A percentile compares a stretch with the other conserved stretches of the same genome.
Evolutionary conservation across 225 moss, liverwort and hornwort species (phyloP).

Genomic region (Neckera pumila): DNA sequence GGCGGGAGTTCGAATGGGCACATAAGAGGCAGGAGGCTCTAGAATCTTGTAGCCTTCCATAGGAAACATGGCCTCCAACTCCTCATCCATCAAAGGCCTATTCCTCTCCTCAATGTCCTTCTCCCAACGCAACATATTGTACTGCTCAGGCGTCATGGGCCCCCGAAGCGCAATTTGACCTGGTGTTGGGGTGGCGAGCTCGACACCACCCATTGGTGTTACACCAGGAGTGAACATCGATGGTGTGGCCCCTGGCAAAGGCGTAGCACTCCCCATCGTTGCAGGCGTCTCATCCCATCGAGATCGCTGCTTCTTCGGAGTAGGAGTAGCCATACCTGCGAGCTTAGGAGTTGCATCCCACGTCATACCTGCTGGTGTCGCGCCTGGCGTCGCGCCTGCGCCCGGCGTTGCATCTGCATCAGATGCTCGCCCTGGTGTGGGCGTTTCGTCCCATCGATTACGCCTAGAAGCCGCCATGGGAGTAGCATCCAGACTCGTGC

Average conservation of each 20-base stretch:
- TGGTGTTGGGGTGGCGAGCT: slow-evolving; percentile 97
- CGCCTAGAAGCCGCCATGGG: slow-evolving; percentile 69
- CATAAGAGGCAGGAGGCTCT: slow-evolving; percentile 90
- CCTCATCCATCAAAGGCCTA: slow-evolving; percentile 86
- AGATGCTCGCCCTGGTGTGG: slow-evolving; percentile 80
- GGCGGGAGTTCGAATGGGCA: slow-evolving; percentile 96
- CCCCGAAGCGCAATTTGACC: slow-evolving; percentile 94
- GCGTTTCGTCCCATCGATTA: slow-evolving; percentile 99
- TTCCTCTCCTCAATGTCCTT: slow-evolving; percentile 98
- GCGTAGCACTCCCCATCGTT: slow-evolving; percentile 93
- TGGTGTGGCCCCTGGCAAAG: slow-evolving; percentile 86
- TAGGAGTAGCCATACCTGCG: slow-evolving; percentile 90
- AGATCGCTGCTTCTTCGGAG: slow-evolving; percentile 95
- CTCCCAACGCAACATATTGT: slow-evolving; percentile 99
- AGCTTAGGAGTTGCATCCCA: slow-evolving; percentile 99
- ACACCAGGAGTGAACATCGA: slow-evolving; percentile 94
- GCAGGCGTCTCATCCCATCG: slow-evolving; percentile 99
- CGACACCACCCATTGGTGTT: slow-evolving; percentile 91
- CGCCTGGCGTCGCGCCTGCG: slow-evolving; percentile 81
- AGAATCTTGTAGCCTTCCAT: slow-evolving; percentile 95
- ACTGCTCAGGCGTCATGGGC: slow-evolving; percentile 99
- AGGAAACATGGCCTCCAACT: slow-evolving; percentile 94
- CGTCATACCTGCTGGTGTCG: slow-evolving; percentile 97
- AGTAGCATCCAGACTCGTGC: slow-evolving; percentile 78
- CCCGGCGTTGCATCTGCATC: slow-evolving; percentile 98